Evolutionary conservation across 2,329 filamentous ascomycete species (phyloP).

Genomic region (Neoarthrinium moseri): DNA sequence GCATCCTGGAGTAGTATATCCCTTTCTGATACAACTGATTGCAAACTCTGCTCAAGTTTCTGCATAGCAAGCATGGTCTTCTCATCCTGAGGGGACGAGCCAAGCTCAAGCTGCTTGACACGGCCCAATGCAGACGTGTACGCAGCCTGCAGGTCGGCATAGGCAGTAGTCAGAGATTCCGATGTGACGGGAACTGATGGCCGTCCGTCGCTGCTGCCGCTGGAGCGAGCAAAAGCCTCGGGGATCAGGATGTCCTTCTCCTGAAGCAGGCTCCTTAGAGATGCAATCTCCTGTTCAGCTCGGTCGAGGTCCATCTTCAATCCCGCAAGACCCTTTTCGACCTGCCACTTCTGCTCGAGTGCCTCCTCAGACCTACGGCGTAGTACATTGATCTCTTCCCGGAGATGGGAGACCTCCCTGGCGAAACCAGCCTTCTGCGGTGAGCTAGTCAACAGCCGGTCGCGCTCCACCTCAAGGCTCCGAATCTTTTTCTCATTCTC

Average conservation of each 20-base stretch:
- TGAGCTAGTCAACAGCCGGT: slow-evolving; percentile 66
- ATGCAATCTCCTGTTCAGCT: slow-evolving; percentile 86
- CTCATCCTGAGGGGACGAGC: slow-evolving; percentile 46
- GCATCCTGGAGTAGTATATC: slow-evolving; percentile 70
- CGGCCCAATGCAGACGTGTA: slow-evolving; percentile 66
- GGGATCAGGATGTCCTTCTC: slow-evolving; percentile 81
- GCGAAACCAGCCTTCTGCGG: slow-evolving; percentile 79
- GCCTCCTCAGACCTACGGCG: slow-evolving; percentile 89
- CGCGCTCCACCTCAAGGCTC: slow-evolving; percentile 74
- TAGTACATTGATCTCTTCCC: slow-evolving; percentile 81
- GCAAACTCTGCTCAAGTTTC: slow-evolving; percentile 66
- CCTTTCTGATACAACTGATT: slow-evolving; percentile 68
- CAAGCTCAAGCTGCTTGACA: slow-evolving; percentile 62
- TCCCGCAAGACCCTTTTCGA: slow-evolving; percentile 83
- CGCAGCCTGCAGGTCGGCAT: slow-evolving; percentile 71
- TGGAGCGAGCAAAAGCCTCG: slow-evolving; percentile 51
- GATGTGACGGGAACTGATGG: slow-evolving; percentile 58
- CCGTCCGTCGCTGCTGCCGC: slow-evolving; percentile 34
- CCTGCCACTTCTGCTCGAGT: slow-evolving; percentile 93
- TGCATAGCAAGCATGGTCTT: slow-evolving; percentile 62
- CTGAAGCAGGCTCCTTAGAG: slow-evolving; percentile 73
- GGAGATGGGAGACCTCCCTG: slow-evolving; percentile 74
- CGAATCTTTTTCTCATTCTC: slow-evolving; percentile 81
- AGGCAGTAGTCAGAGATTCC: slow-evolving; percentile 70
- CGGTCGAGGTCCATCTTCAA: slow-evolving; percentile 96